Evolutionary conservation across 192 early-diverging fungal genomes (phyloP).

Genomic region (Backusella tarrabulga): DNA sequence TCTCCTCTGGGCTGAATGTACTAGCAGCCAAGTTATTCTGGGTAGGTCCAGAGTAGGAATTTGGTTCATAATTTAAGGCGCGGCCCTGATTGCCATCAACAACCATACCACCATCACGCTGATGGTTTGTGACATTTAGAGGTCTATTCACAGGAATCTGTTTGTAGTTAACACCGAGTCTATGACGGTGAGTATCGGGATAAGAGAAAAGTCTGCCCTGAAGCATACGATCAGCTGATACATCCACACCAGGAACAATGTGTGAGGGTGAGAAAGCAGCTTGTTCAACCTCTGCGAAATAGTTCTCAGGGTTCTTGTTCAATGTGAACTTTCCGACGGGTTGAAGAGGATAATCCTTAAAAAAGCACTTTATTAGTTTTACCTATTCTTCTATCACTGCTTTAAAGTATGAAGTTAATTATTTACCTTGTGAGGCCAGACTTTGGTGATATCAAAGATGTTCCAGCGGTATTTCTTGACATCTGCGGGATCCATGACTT

Average conservation of each 20-base stretch:
- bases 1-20: slow-evolving; percentile 45
- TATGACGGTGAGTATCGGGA: slow-evolving; percentile 81
- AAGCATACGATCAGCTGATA: slow-evolving; percentile 76
- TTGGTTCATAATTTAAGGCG: slow-evolving; percentile 73
- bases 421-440: slow-evolving; percentile 65
- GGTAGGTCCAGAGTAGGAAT: slow-evolving; percentile 53
- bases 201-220: slow-evolving; percentile 86
- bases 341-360: slow-evolving; percentile 64
- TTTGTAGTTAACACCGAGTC: slow-evolving; percentile 75
- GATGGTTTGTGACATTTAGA: slow-evolving; percentile 59
- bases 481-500: slow-evolving; percentile 69
- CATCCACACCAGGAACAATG: slow-evolving; percentile 78
- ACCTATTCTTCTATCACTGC: neutral
- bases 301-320: slow-evolving; percentile 81
- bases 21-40: slow-evolving; percentile 56
- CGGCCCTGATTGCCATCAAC: slow-evolving; percentile 52
- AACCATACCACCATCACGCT: slow-evolving; percentile 73
- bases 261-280: slow-evolving; percentile 75
- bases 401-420: neutral
- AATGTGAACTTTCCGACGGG: slow-evolving; percentile 77
- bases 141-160: slow-evolving; percentile 83
- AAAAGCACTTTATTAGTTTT: neutral
- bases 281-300: slow-evolving; percentile 86
- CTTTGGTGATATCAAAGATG: slow-evolving; percentile 81
- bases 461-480: slow-evolving; percentile 73